These are phyloP conservation scores for Gaeumannomyces sp. DNA, from an alignment of 2,329 filamentous ascomycete species.

Conservation along the genomic window DNA sequence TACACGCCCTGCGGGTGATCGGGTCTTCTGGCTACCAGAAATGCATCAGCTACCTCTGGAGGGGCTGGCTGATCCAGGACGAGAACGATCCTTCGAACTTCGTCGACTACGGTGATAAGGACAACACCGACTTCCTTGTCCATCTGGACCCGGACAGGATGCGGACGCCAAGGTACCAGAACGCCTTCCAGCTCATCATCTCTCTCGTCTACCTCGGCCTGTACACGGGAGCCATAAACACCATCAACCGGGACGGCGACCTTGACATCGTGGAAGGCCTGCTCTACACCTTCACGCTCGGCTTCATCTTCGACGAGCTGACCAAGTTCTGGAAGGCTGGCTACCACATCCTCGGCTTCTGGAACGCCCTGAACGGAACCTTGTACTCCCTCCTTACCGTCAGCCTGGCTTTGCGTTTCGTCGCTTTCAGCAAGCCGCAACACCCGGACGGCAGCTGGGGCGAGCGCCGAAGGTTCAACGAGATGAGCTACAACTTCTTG, in stretches of 20 bases:
- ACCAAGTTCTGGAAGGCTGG: slow-evolving; percentile 94
- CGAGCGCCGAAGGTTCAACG: slow-evolving; percentile 60
- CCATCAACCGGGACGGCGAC: slow-evolving; percentile 78
- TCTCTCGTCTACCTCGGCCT: slow-evolving; percentile 77
- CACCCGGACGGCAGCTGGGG: slow-evolving; percentile 34
- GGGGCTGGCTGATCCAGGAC: slow-evolving; percentile 94
- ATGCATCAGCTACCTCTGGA: slow-evolving; percentile 89
- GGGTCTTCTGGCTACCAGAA: slow-evolving; percentile 93
- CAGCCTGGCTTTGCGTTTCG: slow-evolving; percentile 72
- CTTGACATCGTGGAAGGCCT: slow-evolving; percentile 77
- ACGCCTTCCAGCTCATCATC: slow-evolving; percentile 77
- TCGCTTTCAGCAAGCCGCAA: slow-evolving; percentile 59
- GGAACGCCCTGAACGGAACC: slow-evolving; percentile 88
- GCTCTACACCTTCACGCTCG: slow-evolving; percentile 85
- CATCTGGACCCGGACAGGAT: slow-evolving; percentile 95
- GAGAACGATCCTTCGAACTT: slow-evolving; percentile 87
- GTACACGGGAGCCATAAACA: slow-evolving; percentile 90
- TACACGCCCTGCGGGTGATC: slow-evolving; percentile 84
- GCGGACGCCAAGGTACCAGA: slow-evolving; percentile 88
- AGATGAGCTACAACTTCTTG: slow-evolving; percentile 86
- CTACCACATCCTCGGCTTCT: slow-evolving; percentile 85
- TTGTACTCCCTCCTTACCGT: slow-evolving; percentile 74
- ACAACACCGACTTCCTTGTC: slow-evolving; percentile 66
- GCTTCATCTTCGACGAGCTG: slow-evolving; percentile 82
- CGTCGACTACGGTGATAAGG: slow-evolving; percentile 77